Percentiles rank a stretch among this genome's conserved stretches.
Evolutionary conservation across 2,329 filamentous ascomycete genomes (phyloP).

Genomic region (Dactylellina drechsleri): DNA sequence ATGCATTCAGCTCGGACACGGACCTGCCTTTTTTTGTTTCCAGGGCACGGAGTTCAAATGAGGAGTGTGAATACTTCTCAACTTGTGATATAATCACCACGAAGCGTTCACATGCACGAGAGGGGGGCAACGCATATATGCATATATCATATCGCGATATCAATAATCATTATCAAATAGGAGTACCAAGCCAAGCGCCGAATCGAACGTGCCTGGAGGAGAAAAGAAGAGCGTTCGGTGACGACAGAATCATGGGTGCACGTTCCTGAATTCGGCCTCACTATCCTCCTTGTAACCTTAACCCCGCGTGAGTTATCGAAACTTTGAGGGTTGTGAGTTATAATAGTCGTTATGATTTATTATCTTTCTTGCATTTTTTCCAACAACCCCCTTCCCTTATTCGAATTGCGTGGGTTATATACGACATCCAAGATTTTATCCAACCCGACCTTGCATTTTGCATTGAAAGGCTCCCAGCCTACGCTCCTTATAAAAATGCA

Average conservation of each 20-base stretch:
- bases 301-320: no score
- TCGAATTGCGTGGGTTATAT: not conserved
- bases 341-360: constrained; percentile 18
- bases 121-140: not conserved
- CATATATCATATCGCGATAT: no score
- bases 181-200: no score
- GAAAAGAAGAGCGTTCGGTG: no score
- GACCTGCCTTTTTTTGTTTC: not conserved
- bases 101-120: not conserved
- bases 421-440: not conserved
- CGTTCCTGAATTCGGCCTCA: no score
- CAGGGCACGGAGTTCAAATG: constrained; percentile 23
- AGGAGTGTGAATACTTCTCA: not conserved
- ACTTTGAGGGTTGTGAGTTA: constrained; percentile 21
- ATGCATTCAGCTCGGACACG: constrained; percentile 1
- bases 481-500: no score
- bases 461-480: no score
- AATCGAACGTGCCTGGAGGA: no score
- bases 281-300: no score
- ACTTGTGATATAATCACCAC: not conserved
- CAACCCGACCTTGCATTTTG: not conserved
- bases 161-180: no score
- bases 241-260: no score
- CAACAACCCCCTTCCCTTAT: not conserved
- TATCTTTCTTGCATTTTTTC: constrained; percentile 5